A percentile compares a stretch with the other conserved stretches of the same genome.
These are phyloP conservation scores for Crithidia brevicula DNA, from an alignment of 208 protist species.

Conservation along the genomic window DNA sequence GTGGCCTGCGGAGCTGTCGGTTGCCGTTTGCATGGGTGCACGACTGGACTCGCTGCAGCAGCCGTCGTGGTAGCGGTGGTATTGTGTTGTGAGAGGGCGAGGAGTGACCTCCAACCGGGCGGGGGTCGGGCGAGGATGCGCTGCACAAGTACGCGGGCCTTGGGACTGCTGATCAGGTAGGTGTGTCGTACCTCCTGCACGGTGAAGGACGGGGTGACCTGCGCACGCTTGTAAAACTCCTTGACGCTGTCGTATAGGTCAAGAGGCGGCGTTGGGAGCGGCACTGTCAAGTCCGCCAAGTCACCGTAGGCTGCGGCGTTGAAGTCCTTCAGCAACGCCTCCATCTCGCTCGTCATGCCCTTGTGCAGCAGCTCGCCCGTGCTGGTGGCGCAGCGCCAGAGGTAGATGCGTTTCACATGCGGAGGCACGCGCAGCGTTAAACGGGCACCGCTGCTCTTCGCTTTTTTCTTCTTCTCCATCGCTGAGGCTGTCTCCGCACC, in stretches of 20 bases:
- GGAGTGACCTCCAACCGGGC: slow-evolving; percentile 23
- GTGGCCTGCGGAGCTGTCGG: neutral
- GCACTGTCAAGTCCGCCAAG: neutral
- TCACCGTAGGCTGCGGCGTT: slow-evolving; percentile 30
- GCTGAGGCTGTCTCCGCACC: neutral
- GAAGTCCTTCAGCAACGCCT: slow-evolving; percentile 25
- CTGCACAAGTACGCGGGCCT: slow-evolving; percentile 27
- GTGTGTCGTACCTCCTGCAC: slow-evolving; percentile 7
- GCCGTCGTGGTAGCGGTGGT: neutral
- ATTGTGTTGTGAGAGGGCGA: slow-evolving; percentile 3
- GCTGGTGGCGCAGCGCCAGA: slow-evolving; percentile 46
- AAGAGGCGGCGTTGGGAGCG: slow-evolving; percentile 22
- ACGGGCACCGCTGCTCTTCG: neutral
- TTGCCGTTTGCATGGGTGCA: neutral
- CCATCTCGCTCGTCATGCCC: slow-evolving; percentile 28
- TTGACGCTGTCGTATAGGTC: slow-evolving; percentile 47
- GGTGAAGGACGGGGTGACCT: slow-evolving; percentile 12
- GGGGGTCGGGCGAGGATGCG: slow-evolving; percentile 31
- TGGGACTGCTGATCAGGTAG: slow-evolving; percentile 21
- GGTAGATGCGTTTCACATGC: slow-evolving; percentile 51
- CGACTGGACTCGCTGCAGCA: neutral
- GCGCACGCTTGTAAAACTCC: slow-evolving; percentile 19
- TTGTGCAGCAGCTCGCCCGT: slow-evolving; percentile 15
- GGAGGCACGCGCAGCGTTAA: slow-evolving; percentile 39
- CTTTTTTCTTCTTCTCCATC: neutral